phyloP scores from a whole-genome alignment of 2,329 filamentous ascomycete genomes.

The Arthroderma uncinatum region DNA sequence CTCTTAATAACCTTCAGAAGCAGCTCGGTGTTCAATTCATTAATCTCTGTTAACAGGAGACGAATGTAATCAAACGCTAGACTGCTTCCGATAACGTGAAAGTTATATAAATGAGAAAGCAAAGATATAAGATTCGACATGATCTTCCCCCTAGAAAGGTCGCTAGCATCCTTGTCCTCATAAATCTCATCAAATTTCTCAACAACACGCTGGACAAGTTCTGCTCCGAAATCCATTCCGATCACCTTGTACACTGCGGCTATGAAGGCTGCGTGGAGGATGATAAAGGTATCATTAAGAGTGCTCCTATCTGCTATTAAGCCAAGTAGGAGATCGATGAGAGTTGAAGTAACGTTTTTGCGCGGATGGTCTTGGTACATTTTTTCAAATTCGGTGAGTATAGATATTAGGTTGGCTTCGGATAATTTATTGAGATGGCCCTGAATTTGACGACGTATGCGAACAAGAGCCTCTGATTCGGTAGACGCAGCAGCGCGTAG shows the following conservation, averaged over 20 bases:
- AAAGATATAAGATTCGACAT: constrained; percentile 69
- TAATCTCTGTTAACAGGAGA: constrained; percentile 60
- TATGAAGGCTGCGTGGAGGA: constrained; percentile 81
- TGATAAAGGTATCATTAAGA: constrained; percentile 78
- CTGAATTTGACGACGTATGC: constrained; percentile 69
- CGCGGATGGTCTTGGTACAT: constrained; percentile 75
- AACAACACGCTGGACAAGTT: constrained; percentile 68
- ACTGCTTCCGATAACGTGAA: constrained; percentile 71
- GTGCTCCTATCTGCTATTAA: constrained; percentile 67
- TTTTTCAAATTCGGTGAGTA: constrained; percentile 68
- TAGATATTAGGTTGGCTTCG: constrained; percentile 76
- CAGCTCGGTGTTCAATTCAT: constrained; percentile 78
- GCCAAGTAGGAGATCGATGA: constrained; percentile 67
- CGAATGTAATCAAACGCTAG: constrained; percentile 88
- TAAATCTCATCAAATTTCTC: constrained; percentile 62
- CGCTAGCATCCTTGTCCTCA: constrained; percentile 20
- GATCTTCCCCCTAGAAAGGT: constrained; percentile 44
- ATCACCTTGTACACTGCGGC: constrained; percentile 77
- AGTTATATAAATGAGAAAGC: constrained; percentile 79
- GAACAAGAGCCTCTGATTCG: constrained; percentile 55
- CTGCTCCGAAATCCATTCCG: constrained; percentile 80
- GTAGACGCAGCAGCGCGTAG: constrained; percentile 53
- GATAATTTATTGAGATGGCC: constrained; percentile 87
- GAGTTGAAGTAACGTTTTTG: constrained; percentile 72
- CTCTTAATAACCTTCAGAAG: constrained; percentile 71